These are phyloP conservation scores for Beauveria sp. DNA, from an alignment of 2,329 filamentous ascomycete genomes.

Conservation along the genomic window DNA sequence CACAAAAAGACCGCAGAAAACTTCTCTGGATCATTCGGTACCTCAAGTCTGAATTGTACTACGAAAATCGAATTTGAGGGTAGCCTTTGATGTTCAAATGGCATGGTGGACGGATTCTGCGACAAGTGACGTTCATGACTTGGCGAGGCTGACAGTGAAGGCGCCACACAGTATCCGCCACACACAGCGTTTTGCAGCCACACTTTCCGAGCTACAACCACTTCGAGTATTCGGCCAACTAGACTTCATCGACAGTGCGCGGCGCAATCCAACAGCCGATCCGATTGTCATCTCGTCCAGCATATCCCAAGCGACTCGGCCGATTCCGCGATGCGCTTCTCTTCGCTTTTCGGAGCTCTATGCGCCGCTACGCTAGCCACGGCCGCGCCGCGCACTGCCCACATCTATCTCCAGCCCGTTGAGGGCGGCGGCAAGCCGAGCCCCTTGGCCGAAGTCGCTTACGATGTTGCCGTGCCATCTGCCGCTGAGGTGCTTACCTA, in stretches of 20 bases:
- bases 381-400: conserved; percentile 36
- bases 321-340: conserved; percentile 32
- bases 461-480: conserved; percentile 38
- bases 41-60: too few relatives aligned
- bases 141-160: too few relatives aligned
- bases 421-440: conserved; percentile 26
- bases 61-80: too few relatives aligned
- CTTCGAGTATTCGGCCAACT: not conserved
- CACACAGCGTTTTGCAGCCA: not conserved
- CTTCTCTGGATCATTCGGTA: too few relatives aligned
- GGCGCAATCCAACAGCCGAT: not conserved
- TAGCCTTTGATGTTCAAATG: too few relatives aligned
- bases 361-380: conserved; percentile 32
- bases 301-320: not conserved
- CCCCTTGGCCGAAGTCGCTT: conserved; percentile 50
- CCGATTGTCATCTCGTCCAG: not conserved
- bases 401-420: conserved; percentile 49
- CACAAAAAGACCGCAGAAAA: too few relatives aligned
- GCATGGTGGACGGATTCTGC: too few relatives aligned
- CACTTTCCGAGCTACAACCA: not conserved
- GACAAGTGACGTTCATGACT: too few relatives aligned
- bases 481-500: conserved; percentile 45
- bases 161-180: too few relatives aligned
- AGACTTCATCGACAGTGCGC: not conserved
- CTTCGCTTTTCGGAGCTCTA: conserved; percentile 34